Percentiles rank a stretch among this genome's conserved stretches.
These are phyloP conservation scores for Suhomyces emberorum DNA, from an alignment of 805 yeast species.

Conservation along the genomic window DNA sequence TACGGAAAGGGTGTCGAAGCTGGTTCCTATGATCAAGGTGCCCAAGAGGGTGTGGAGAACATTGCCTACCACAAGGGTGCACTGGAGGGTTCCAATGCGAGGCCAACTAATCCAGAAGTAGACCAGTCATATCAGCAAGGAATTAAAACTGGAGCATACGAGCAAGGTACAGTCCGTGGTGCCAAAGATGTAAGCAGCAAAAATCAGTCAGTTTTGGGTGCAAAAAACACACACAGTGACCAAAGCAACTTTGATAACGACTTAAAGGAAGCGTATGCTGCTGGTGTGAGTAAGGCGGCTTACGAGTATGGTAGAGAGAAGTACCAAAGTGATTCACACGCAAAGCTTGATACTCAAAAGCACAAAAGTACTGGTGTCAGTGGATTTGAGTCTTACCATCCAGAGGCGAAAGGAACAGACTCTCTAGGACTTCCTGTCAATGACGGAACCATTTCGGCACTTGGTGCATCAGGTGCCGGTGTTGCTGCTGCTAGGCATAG, in stretches of 20 bases:
- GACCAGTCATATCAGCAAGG: no score
- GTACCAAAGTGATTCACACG: background rate
- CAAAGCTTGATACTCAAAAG: no score
- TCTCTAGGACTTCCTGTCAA: no score
- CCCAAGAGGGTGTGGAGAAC: background rate
- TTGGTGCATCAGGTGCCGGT: slow-evolving; percentile 11
- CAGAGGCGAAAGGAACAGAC: no score
- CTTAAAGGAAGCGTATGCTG: slow-evolving; percentile 10
- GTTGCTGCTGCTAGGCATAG: background rate
- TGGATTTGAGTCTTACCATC: no score
- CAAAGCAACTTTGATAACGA: slow-evolving; percentile 1
- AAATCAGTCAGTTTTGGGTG: no score
- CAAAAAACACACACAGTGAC: background rate
- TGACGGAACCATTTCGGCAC: no score
- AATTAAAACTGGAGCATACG: slow-evolving; percentile 7
- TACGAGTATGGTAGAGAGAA: slow-evolving; percentile 15
- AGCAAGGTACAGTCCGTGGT: slow-evolving; percentile 4
- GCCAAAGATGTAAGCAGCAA: slow-evolving; percentile 1
- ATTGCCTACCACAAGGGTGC: no score
- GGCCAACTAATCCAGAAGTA: no score
- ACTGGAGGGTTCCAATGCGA: no score
- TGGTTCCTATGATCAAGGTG: slow-evolving; percentile 7
- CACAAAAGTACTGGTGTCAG: no score
- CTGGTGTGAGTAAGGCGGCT: slow-evolving; percentile 14
- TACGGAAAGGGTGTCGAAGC: slow-evolving; percentile 2